Percentiles rank a stretch among this genome's conserved stretches.
These are phyloP conservation scores for Naganishia antarctica DNA, from an alignment of 768 basidiomycete species.

Conservation along the genomic window DNA sequence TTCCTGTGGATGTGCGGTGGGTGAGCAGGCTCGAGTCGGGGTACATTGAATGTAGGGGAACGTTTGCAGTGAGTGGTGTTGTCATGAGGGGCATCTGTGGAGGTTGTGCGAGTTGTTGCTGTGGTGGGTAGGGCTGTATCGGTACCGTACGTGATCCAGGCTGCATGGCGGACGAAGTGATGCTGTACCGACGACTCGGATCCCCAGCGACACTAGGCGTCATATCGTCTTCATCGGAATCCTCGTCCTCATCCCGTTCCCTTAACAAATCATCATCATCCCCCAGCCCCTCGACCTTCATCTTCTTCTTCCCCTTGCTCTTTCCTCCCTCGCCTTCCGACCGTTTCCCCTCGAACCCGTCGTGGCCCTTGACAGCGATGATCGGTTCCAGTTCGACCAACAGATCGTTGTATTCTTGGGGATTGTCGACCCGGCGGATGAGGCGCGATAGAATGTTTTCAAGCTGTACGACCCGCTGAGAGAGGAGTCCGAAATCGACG, in stretches of 20 bases:
- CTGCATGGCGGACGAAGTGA: conserved; percentile 2
- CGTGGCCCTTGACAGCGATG: conserved; percentile 10
- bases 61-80: conserved; percentile 2
- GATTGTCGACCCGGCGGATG: conserved; percentile 6
- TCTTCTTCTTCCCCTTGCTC: neutral
- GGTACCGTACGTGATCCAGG: neutral
- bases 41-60: conserved; percentile 15
- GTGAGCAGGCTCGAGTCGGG: conserved; percentile 13
- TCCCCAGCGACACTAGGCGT: conserved; percentile 11
- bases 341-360: conserved; percentile 1
- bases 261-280: conserved; percentile 1
- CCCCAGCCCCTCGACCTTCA: neutral
- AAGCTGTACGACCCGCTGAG: conserved; percentile 8
- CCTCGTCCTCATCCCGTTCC: neutral
- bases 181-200: conserved; percentile 2
- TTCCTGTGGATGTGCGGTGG: conserved; percentile 5
- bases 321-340: neutral
- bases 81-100: neutral
- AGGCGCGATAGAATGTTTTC: conserved; percentile 22
- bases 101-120: neutral
- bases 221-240: conserved; percentile 10
- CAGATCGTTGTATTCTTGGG: conserved; percentile 13
- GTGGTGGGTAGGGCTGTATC: neutral
- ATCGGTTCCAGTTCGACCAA: conserved; percentile 12
- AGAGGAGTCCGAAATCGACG: conserved; percentile 18